phyloP scores from a whole-genome alignment of 148 eudicot genomes.

The Limonium bicolor region DNA sequence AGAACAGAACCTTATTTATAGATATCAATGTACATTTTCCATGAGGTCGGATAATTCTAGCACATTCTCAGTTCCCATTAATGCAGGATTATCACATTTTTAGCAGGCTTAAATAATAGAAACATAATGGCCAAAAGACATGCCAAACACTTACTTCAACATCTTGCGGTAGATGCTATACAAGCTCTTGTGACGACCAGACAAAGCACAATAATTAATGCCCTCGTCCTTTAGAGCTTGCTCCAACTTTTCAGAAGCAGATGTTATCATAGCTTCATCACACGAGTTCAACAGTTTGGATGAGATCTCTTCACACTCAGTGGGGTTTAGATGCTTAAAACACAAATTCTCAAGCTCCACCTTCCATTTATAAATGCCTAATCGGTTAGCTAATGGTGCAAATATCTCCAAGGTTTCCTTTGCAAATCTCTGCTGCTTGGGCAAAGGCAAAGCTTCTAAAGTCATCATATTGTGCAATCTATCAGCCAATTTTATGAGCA shows the following conservation, averaged over 20 bases:
- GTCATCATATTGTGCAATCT: conserved; percentile 91
- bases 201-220: conserved; percentile 39
- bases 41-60: too few species aligned
- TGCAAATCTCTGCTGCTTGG: conserved; percentile 74
- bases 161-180: conserved; percentile 80
- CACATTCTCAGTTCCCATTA: too few species aligned
- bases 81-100: too few species aligned
- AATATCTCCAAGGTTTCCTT: conserved; percentile 93
- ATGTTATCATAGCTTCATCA: conserved; percentile 57
- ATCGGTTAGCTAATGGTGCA: conserved; percentile 87
- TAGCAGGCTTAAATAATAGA: too few species aligned
- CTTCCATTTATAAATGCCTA: conserved; percentile 91
- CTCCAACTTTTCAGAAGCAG: conserved; percentile 47
- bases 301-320: conserved; percentile 48
- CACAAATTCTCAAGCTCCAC: conserved; percentile 76
- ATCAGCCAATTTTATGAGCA: conserved; percentile 85
- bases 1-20: too few species aligned
- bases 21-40: too few species aligned
- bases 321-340: conserved; percentile 60
- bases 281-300: conserved; percentile 54
- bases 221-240: conserved; percentile 45
- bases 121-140: too few species aligned
- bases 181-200: conserved; percentile 91
- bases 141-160: conserved; percentile 62
- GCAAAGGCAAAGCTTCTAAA: conserved; percentile 55